phyloP scores from a whole-genome alignment of 768 basidiomycete genomes.

The Podaxis sp. region DNA sequence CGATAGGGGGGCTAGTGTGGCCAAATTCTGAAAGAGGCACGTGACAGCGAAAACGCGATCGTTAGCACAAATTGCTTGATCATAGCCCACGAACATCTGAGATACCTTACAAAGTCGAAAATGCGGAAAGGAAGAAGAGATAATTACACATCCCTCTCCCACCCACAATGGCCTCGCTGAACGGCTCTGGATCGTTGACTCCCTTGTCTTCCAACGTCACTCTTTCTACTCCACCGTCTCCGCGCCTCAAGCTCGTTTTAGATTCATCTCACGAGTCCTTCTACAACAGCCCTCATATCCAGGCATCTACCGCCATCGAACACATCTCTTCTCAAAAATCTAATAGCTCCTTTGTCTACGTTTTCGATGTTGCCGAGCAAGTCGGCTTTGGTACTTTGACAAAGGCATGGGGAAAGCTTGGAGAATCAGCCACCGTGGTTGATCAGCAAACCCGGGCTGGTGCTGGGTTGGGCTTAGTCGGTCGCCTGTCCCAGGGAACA shows the following conservation, averaged over 20 bases:
- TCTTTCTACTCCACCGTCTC: conserved; percentile 35
- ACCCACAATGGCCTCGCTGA: conserved; percentile 16
- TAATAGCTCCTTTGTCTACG: conserved; percentile 64
- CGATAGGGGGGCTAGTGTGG: background rate
- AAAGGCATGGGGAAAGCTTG: conserved; percentile 53
- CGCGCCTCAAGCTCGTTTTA: conserved; percentile 21
- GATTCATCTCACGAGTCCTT: conserved; percentile 23
- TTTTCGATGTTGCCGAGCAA: conserved; percentile 83
- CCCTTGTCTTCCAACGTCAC: conserved; percentile 36
- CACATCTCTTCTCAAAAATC: conserved; percentile 53
- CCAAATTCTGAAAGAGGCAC: conserved; percentile 12
- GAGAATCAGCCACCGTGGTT: conserved; percentile 49
- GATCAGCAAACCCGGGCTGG: conserved; percentile 80
- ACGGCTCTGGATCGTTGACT: conserved; percentile 32
- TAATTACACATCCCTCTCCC: conserved; percentile 5
- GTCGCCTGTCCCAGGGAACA: conserved; percentile 75
- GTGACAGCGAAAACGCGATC: conserved; percentile 37
- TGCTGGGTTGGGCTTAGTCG: conserved; percentile 76
- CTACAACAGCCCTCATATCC: conserved; percentile 38
- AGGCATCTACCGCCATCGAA: conserved; percentile 66
- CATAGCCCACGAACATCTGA: conserved; percentile 9
- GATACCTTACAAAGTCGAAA: conserved; percentile 14
- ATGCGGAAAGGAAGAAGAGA: conserved; percentile 10
- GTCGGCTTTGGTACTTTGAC: conserved; percentile 76
- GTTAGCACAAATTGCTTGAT: conserved; percentile 36